Base-by-base conservation (phyloP, 1,284 basidiomycete genomes). In the Trametes sp. region DNA sequence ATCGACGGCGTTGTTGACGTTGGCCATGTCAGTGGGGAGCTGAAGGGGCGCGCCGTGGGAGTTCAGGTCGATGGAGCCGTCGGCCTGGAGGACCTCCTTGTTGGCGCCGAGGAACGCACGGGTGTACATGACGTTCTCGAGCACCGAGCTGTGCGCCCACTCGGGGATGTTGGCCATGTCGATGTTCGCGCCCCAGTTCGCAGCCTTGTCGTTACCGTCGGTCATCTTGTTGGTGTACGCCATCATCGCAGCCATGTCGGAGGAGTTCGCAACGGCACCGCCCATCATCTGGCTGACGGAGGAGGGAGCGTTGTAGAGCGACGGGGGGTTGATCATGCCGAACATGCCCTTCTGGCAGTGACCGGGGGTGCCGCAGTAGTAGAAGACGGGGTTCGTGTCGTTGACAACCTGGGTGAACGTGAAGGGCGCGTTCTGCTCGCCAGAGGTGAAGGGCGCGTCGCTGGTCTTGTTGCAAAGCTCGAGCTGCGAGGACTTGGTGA, bases 331-430 rank as follows among this genome's bases (percentile, higher is more conserved):
- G 72, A 90, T 86, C 77, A 90, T 84, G 78, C 89, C 90, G 75
- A 91, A 92, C 90, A 93, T 93, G 69, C 90, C 90, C 82, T 89
- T 87, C 73, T 86, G 77, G 73, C 73, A 92, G 74, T 92, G 90
- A 60, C 68, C 76, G 56, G 87, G 84, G 52, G 84, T 83, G 62
- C 79, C 87, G 74, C 90, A 93, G 81, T 87, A 89, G 85, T 82
- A 90, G 85, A 83, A 92, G 56, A 81, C 82, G 36, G 89, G 83
- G 71, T 86, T 81, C 54, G 89, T 91, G 76, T 85, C 81, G 77
- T 92, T 92, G 74, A 92, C 84, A 57, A 84, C 81, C 76, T 90
- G 87, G 46, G 82, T 82, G 81, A 90, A 89, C 64, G 82, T 80
- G 78, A 89, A 90, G 77, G 75, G 80, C 75, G 82, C 77, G 78